Base-by-base conservation (phyloP, 2,329 filamentous ascomycete genomes). In the Penicillium psychrosexuale region DNA sequence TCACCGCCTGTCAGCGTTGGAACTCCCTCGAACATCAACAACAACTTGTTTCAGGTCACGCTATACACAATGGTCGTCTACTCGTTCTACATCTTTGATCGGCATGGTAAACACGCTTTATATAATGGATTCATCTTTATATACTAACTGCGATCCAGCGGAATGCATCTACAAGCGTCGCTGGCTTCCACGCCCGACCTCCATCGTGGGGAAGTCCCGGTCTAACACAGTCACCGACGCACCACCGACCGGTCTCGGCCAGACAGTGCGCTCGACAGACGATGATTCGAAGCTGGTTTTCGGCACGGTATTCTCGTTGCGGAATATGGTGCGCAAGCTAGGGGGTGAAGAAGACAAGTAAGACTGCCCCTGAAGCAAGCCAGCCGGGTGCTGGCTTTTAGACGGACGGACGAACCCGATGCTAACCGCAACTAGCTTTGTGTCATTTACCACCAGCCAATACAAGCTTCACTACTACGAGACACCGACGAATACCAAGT, bases 401-500 rank as follows among this genome's bases (percentile, higher is more conserved):
- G 15, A 19, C 19, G 7, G 15, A 51, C 34, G 7, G 8, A 8
- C n/a, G n/a, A 31, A 47, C 28, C 43, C 8, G 28, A 38, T 39
- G 27, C 47, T 54, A 28, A 54, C 39, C 2, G 17, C 11, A 22
- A 17, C 13, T 28, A 91, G 89, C 71, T 99, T 99, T 75, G 88
- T 99, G 65, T 91, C 88, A 64, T 99, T 90, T 77, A 89, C 91
- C 65, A 99, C 94, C 50, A 89, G 83, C 64, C 89, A 96, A 75
- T 99, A 99, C 82, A 97, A 97, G 78, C 84, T 99, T 66, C 94
- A 99, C 78, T 99, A 96, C 80, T 99, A 97, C 81, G 94, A 99
- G 80, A 97, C 94, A 12, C 91, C 92, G 1, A 94, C 91, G 49
- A 95, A 90, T 72, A 86, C 96, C 75, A 95, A 96, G 70, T 95